Evolutionary conservation across 2,329 filamentous ascomycete species (phyloP).

Genomic region (Fusarium virguliforme): DNA sequence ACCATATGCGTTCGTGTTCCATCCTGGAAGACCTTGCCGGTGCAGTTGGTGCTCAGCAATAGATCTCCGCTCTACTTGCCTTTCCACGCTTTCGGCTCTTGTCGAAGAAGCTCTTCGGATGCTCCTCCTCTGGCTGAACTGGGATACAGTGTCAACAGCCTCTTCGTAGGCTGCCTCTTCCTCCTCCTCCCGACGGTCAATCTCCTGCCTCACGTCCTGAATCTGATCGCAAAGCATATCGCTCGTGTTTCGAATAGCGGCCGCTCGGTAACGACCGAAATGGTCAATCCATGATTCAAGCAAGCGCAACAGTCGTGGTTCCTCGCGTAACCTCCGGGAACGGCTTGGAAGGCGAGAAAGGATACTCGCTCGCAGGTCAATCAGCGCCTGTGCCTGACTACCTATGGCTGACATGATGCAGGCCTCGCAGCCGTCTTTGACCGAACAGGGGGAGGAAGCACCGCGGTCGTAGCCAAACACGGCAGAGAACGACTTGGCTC

Average conservation of each 20-base stretch:
- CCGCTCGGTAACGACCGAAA: slow-evolving; percentile 43
- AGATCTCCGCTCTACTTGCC: neutral
- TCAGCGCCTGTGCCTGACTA: slow-evolving; percentile 59
- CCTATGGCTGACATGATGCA: slow-evolving; percentile 69
- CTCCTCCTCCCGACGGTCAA: slow-evolving; percentile 15
- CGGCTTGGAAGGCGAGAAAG: slow-evolving; percentile 55
- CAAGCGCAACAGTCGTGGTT: slow-evolving; percentile 58
- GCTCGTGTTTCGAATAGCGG: slow-evolving; percentile 30
- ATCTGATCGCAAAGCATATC: slow-evolving; percentile 33
- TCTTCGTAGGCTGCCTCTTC: neutral
- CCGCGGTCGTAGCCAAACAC: slow-evolving; percentile 55
- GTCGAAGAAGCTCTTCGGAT: neutral
- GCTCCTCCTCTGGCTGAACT: no score
- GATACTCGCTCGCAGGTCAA: slow-evolving; percentile 64
- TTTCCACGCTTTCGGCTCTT: neutral
- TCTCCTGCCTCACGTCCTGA: slow-evolving; percentile 5
- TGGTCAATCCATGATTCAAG: slow-evolving; percentile 63
- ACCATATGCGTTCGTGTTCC: neutral
- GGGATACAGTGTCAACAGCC: no score
- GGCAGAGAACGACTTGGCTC: slow-evolving; percentile 54
- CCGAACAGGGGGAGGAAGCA: slow-evolving; percentile 44
- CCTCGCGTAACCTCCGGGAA: slow-evolving; percentile 31
- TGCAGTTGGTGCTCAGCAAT: neutral
- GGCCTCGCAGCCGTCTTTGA: slow-evolving; percentile 64
- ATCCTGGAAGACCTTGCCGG: neutral